Base-by-base conservation (phyloP, 768 basidiomycete genomes). In the Leccinum obscurum region DNA sequence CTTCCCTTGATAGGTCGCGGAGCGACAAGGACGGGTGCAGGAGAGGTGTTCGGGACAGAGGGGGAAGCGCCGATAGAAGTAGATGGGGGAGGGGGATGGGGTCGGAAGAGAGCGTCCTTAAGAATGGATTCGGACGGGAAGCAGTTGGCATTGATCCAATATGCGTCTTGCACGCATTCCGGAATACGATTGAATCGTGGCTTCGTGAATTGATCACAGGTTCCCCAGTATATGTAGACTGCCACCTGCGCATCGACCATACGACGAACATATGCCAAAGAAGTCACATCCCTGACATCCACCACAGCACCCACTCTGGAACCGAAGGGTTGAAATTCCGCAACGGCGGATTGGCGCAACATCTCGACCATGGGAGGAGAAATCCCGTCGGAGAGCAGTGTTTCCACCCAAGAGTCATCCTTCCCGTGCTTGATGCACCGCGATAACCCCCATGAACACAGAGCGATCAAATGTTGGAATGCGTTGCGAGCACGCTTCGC, bases 61-160 rank as follows among this genome's bases (percentile, higher is more conserved):
- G 9, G 13, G 20, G 46, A 13, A 46, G 35, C 24, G 24, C 3
- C n/a, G 9, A 14, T 30, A n/a, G 41, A 54, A 13, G 30, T 24
- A 7, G 30, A 41, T 2, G 28, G 9, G 8, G 3, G 37, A 39
- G 37, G 1, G 37, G 37, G 6, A 26, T 26, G 24, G 24, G 24
- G 24, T 24, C 20, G 24, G 35, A 44, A 6, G 6, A 37, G 8
- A 10, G 8, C 26, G 22, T 20, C 10, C n/a, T 28, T 10, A 6
- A 52, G 50, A 20, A 15, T 6, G 15, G 9, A 2, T 13, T 30
- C 6, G 14, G 6, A 24, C 2, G 30, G 57, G 20, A 14, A 53
- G 20, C 51, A 58, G 11, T 59, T 3, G n/a, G 1, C 2, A 2
- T 59, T 59, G 34, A 59, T 48, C 46, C 58, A 59, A 6, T 59